Evolutionary conservation across 495 filamentous ascomycete species (phyloP), one percentile per base, ranked within the genome.

Genomic region (Aspergillus conjunctus): DNA sequence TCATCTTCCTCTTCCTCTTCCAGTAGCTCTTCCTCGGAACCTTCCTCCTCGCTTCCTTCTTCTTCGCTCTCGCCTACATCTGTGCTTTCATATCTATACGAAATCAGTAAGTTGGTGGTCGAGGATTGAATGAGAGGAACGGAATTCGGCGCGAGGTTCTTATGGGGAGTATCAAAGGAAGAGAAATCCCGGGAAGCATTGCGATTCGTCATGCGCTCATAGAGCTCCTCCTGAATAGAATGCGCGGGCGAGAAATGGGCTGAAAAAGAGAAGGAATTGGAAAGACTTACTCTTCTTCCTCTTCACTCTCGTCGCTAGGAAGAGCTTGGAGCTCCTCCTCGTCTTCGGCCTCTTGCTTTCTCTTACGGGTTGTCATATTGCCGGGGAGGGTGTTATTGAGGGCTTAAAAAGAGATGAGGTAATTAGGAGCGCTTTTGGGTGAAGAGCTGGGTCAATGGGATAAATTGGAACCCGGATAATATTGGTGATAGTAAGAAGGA

Each of bases 361-460:
- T 82, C 80, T 87, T 87, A 71, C 85, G 81, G 66, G 85, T 85
- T 14, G 83, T 81, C 83, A 87, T 85, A n/a, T 32, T 59, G 50
- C 37, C 11, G 34, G 50, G 41, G 34, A n/a, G 41, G 51, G 52
- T 50, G 55, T 12, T 54, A n/a, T 43, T 58, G 17, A 18, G 17
- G 37, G 22, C 14, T 31, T 31, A n/a, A 56, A 44, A 10, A 53
- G 21, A 20, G 58, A 49, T 59, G 53, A 26, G 41, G 64, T 51
- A 34, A 41, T 60, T 54, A 59, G 65, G 59, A 33, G 54, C 32
- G 30, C 49, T 43, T 45, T 21, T 18, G 46, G 54, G 20, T 30
- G n/a, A 10, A n/a, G 53, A 26, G 44, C 46, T 6, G 20, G 22
- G 51, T 39, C 11, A 62, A 48, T 41, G 21, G 31, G 57, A 54